Evolutionary conservation across 495 filamentous ascomycete species (phyloP), one percentile per base, ranked within the genome.

Genomic region (Neurospora africana): DNA sequence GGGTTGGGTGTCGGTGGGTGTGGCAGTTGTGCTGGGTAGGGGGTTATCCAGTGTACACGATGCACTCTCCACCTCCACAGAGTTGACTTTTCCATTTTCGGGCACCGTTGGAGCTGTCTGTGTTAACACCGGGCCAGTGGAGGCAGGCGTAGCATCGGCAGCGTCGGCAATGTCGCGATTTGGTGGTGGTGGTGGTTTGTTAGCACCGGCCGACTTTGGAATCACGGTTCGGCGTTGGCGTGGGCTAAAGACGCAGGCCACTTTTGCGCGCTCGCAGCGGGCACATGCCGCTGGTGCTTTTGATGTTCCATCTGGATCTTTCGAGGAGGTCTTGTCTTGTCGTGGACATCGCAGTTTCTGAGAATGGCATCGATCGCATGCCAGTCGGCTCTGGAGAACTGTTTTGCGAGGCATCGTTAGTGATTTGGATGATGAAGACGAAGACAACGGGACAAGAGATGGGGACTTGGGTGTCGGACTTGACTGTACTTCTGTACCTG

Each of bases 241-340:
- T 38, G 72, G 72, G 23, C 72, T 73, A 30, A 73, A 73, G 37
- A 73, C 72, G 47, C 72, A 73, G 13, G 68, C 35, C 17, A 53
- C 69, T 11, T 73, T 73, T 3, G 72, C 30, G 43, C 72, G 72
- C 21, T 36, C 30, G 13, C 72, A 73, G 17, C 72, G 72, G n/a
- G n/a, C 35, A 38, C 72, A 73, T 40, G n/a, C 13, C 19, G 68
- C 43, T 37, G 69, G 68, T 43, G 10, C 23, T 23, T 61, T 61
- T 0, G 15, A 33, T 0, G 53, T 8, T 9, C 15, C 53, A 9
- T 61, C 5, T 30, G 47, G 5, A 0, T 58, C 15, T 0, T 33
- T 61, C n/a, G n/a, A n/a, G 0, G 53, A 0, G 23, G 13, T 30
- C 27, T 61, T 61, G 27, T 70, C 69, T 41, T 67, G 72, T 36